A percentile compares a stretch with the other conserved stretches of the same genome.
Conservation (phyloP, 495 filamentous ascomycete genomes). For the Hypoxylon fuscum region DNA sequence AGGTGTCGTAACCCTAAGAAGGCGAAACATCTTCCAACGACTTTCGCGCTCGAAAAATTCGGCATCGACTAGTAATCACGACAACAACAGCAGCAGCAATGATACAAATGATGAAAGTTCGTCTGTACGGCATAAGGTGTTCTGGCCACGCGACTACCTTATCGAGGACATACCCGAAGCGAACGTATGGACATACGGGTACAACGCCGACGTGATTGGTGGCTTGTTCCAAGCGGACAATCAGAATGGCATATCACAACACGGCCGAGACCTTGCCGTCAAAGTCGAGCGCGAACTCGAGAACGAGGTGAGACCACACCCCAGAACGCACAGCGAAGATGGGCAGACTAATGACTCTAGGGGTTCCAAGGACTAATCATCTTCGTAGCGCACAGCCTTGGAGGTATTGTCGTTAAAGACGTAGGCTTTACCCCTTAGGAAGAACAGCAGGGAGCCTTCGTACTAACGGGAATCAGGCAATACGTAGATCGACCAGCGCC, state of each 20-base stretch:
- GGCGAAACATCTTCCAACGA: too few relatives aligned
- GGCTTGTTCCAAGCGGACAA: slow-evolving; percentile 48
- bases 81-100: too few relatives aligned
- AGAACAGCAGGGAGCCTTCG: slow-evolving; percentile 5
- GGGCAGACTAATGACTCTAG: neutral
- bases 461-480: slow-evolving; percentile 29
- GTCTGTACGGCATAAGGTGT: slow-evolving; percentile 19
- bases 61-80: too few relatives aligned
- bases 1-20: too few relatives aligned
- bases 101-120: too few relatives aligned
- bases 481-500: slow-evolving; percentile 47
- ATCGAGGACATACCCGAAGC: slow-evolving; percentile 48
- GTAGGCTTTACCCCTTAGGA: slow-evolving; percentile 30
- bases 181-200: slow-evolving; percentile 54
- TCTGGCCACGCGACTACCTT: slow-evolving; percentile 52
- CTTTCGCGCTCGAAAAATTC: too few relatives aligned
- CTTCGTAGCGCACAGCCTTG: slow-evolving; percentile 54
- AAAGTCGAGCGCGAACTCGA: slow-evolving; percentile 42
- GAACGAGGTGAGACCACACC: slow-evolving; percentile 31
- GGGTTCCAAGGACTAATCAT: slow-evolving; percentile 43
- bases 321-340: too few relatives aligned
- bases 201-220: slow-evolving; percentile 52
- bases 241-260: slow-evolving; percentile 49
- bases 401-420: slow-evolving; percentile 54
- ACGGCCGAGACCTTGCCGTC: slow-evolving; percentile 43